Evolutionary conservation across 2,329 filamentous ascomycete genomes (phyloP).

Genomic region (Fusarium napiforme): DNA sequence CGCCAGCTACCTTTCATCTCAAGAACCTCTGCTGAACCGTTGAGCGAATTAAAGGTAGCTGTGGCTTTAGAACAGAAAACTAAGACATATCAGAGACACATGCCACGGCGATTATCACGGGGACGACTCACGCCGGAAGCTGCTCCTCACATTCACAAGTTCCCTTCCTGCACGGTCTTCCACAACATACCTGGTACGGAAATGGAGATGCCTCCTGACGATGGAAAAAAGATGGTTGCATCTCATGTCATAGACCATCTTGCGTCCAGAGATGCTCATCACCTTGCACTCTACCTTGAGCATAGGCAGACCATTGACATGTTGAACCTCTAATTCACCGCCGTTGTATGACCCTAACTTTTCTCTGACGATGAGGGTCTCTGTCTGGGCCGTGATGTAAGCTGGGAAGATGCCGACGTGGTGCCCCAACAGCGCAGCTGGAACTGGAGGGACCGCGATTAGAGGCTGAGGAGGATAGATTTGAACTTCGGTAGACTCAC

Average conservation of each 20-base stretch:
- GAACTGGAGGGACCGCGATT: neutral
- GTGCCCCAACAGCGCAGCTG: constrained; percentile 34
- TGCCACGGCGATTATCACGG: neutral
- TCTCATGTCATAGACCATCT: constrained; percentile 64
- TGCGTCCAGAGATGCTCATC: constrained; percentile 64
- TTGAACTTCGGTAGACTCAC: constrained; percentile 30
- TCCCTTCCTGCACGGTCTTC: constrained; percentile 58
- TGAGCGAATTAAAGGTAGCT: constrained; percentile 65
- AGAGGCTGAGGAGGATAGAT: constrained; percentile 3
- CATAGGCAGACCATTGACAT: constrained; percentile 63
- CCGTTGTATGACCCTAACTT: constrained; percentile 70
- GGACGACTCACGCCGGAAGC: constrained; percentile 59
- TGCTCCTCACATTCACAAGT: constrained; percentile 66
- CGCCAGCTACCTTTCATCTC: constrained; percentile 71
- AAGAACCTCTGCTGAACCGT: constrained; percentile 58
- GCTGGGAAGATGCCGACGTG: constrained; percentile 54
- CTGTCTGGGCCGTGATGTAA: constrained; percentile 51
- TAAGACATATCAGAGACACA: constrained; percentile 39
- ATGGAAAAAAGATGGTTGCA: constrained; percentile 69
- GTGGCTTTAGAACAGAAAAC: constrained; percentile 66
- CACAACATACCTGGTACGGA: constrained; percentile 64
- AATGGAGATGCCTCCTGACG: constrained; percentile 60
- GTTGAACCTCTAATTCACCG: constrained; percentile 72
- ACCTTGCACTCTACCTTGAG: constrained; percentile 67
- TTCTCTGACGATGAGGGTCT: constrained; percentile 69